A percentile compares a stretch with the other conserved stretches of the same genome.
Evolutionary conservation across 805 yeast genomes (phyloP).

Genomic region (Candida yuanshanica): DNA sequence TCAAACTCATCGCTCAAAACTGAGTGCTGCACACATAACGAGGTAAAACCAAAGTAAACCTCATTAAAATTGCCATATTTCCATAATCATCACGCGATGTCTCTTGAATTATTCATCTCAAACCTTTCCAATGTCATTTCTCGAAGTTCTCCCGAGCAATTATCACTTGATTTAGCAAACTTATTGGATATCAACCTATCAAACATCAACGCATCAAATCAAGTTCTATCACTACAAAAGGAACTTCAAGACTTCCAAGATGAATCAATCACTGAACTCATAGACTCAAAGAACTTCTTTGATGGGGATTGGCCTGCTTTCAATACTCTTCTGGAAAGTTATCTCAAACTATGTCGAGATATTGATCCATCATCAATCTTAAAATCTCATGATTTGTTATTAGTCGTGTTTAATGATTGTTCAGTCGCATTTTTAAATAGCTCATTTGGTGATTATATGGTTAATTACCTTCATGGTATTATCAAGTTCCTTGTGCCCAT

Average conservation of each 20-base stretch:
- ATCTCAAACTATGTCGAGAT: conserved; percentile 40
- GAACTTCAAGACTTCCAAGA: conserved; percentile 15
- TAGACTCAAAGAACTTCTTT: conserved; percentile 26
- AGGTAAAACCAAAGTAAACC: too few species aligned
- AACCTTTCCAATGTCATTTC: not conserved
- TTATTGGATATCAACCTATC: conserved; percentile 12
- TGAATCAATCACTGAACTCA: conserved; percentile 5
- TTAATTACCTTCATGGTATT: conserved; percentile 32
- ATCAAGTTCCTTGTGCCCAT: conserved; percentile 40
- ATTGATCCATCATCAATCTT: conserved; percentile 51
- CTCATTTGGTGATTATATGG: conserved; percentile 31
- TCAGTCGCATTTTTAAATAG: conserved; percentile 45
- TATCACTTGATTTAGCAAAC: conserved; percentile 4
- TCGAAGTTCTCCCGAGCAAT: not conserved
- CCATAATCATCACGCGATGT: not conserved
- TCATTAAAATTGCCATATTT: too few species aligned
- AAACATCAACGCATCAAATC: conserved; percentile 1
- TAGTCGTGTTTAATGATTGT: conserved; percentile 40
- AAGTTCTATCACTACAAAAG: conserved; percentile 14
- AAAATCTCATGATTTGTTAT: conserved; percentile 49
- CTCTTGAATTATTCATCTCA: not conserved
- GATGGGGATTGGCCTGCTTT: conserved; percentile 39
- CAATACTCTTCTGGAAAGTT: conserved; percentile 36
- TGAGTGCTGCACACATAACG: too few species aligned
- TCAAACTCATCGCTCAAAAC: too few species aligned